Conservation (phyloP, 2,329 filamentous ascomycete genomes). For the Anthostomella pinea region DNA sequence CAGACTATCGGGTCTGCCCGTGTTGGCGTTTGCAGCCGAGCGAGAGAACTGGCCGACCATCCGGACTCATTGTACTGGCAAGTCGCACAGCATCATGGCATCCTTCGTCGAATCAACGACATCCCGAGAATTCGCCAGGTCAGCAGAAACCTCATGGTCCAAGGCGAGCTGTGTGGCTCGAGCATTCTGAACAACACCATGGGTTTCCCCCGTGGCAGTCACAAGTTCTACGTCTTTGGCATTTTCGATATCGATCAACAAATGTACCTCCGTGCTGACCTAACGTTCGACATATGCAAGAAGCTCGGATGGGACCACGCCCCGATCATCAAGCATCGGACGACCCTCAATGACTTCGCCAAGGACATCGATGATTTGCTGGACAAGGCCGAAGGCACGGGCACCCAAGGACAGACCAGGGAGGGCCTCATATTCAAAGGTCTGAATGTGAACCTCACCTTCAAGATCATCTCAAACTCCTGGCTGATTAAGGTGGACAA, state of each 20-base stretch:
- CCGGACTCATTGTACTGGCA: slow-evolving; percentile 22
- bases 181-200: slow-evolving; percentile 27
- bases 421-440: slow-evolving; percentile 32
- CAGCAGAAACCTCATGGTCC: slow-evolving; percentile 24
- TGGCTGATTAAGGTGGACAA: too few relatives aligned
- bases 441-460: slow-evolving; percentile 13
- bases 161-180: slow-evolving; percentile 30
- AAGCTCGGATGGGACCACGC: slow-evolving; percentile 12
- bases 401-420: slow-evolving; percentile 18
- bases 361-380: slow-evolving; percentile 24
- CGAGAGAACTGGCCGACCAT: slow-evolving; percentile 17
- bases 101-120: slow-evolving; percentile 12
- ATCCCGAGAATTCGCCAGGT: slow-evolving; percentile 15
- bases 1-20: slow-evolving; percentile 5
- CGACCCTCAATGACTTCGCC: slow-evolving; percentile 7
- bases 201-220: slow-evolving; percentile 19
- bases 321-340: slow-evolving; percentile 8
- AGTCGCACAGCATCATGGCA: slow-evolving; percentile 17
- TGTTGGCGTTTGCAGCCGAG: slow-evolving; percentile 22
- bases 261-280: slow-evolving; percentile 3
- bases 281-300: slow-evolving; percentile 6
- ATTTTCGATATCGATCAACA: slow-evolving; percentile 20
- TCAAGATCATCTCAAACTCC: slow-evolving; percentile 33
- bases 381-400: slow-evolving; percentile 26
- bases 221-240: slow-evolving; percentile 22